Percentiles rank a stretch among this genome's conserved stretches.
These are phyloP conservation scores for Globisporangium rhizosaccharum DNA, from an alignment of 352 stramenopile species.

Conservation along the genomic window DNA sequence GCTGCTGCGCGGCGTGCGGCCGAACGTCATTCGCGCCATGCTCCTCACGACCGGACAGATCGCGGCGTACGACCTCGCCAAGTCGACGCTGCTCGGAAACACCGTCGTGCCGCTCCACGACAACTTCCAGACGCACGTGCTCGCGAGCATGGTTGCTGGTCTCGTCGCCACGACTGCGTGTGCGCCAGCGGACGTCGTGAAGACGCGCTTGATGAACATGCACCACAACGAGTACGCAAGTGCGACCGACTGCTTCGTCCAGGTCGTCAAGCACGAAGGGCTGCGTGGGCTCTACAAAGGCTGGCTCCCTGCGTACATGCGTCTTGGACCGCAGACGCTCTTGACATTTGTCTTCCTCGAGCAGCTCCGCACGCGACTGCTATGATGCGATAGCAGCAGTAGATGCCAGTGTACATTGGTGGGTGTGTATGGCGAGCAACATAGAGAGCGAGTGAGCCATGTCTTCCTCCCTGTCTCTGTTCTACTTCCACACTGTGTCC, in stretches of 20 bases:
- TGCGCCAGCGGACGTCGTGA: conserved; percentile 75
- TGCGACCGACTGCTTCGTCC: conserved; percentile 75
- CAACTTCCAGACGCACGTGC: conserved; percentile 66
- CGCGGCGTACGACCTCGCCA: conserved; percentile 76
- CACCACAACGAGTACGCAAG: conserved; percentile 73
- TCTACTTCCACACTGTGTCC: conserved; percentile 19
- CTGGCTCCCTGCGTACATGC: conserved; percentile 82
- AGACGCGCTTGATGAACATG: conserved; percentile 85
- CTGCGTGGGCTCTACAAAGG: conserved; percentile 78
- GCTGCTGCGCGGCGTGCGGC: conserved; percentile 65
- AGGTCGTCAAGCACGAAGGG: conserved; percentile 73
- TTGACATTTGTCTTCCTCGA: conserved; percentile 86
- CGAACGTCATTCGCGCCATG: conserved; percentile 84
- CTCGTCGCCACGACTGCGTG: conserved; percentile 76
- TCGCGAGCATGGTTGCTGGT: conserved; percentile 71
- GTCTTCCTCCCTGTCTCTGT: conserved; percentile 5
- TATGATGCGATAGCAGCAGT: conserved; percentile 18
- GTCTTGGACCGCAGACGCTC: conserved; percentile 72
- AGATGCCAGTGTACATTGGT: background rate
- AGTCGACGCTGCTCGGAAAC: conserved; percentile 47
- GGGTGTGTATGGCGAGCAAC: conserved; percentile 2
- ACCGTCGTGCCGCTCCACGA: conserved; percentile 40
- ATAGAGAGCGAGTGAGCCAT: background rate
- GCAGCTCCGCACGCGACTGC: conserved; percentile 64
- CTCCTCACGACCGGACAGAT: conserved; percentile 80